These are phyloP conservation scores for Rubroboletus pulcherrimus DNA, from an alignment of 768 basidiomycete species.

Conservation along the genomic window DNA sequence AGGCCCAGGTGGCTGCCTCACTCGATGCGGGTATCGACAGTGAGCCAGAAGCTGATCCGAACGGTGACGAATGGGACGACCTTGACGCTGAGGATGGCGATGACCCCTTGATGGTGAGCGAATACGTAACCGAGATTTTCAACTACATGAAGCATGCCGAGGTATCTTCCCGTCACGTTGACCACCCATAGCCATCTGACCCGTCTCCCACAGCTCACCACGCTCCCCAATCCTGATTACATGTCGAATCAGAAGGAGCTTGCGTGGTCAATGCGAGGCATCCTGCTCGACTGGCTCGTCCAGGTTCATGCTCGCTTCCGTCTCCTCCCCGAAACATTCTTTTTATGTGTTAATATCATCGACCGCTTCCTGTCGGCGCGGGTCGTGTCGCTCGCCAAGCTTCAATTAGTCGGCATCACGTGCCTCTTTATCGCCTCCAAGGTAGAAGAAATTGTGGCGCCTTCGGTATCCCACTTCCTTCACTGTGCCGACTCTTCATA, in stretches of 20 bases:
- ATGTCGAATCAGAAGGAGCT: constrained; percentile 82
- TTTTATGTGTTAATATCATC: constrained; percentile 83
- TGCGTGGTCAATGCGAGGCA: constrained; percentile 84
- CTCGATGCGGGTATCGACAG: constrained; percentile 41
- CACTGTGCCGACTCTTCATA: constrained; percentile 77
- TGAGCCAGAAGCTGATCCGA: constrained; percentile 62
- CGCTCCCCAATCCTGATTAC: constrained; percentile 81
- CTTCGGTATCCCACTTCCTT: constrained; percentile 77
- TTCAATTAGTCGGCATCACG: constrained; percentile 89
- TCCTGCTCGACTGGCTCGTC: constrained; percentile 91
- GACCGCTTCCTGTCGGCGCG: constrained; percentile 70
- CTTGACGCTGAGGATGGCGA: constrained; percentile 88
- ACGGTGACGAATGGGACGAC: constrained; percentile 78
- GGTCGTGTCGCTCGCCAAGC: constrained; percentile 73
- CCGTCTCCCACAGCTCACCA: constrained; percentile 50
- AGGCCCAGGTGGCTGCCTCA: constrained; percentile 36
- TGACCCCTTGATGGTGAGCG: constrained; percentile 95
- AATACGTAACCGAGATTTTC: constrained; percentile 94
- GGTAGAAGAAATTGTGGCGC: constrained; percentile 89
- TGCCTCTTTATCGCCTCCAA: constrained; percentile 88
- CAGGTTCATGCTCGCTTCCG: constrained; percentile 87
- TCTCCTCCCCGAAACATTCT: constrained; percentile 86
- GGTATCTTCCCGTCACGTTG: constrained; percentile 40
- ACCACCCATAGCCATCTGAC: background rate
- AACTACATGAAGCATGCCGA: constrained; percentile 84